phyloP scores from a whole-genome alignment of 2,329 filamentous ascomycete genomes.

The Onygenales sp. region DNA sequence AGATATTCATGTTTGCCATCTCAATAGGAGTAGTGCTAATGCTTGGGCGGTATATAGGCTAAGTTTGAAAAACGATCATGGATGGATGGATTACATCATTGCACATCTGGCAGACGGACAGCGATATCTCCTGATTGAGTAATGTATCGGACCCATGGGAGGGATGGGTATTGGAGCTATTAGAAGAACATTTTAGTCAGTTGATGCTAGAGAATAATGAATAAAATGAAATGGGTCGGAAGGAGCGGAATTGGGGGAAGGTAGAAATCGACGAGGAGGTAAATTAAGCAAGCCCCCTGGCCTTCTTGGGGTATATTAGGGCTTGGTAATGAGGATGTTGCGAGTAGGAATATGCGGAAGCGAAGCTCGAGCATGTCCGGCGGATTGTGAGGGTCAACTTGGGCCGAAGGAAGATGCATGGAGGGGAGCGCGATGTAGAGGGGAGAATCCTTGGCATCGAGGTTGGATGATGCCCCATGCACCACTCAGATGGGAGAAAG shows the following conservation, averaged over 20 bases:
- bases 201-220: background rate
- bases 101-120: conserved; percentile 83
- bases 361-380: background rate
- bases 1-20: background rate
- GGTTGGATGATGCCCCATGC: background rate
- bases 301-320: too few species aligned
- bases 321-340: background rate
- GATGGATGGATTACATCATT: conserved; percentile 39
- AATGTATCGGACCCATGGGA: conserved; percentile 98
- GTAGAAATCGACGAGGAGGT: background rate
- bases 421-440: background rate
- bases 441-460: background rate
- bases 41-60: background rate
- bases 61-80: background rate
- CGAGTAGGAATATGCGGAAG: background rate
- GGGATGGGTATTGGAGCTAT: conserved; percentile 91
- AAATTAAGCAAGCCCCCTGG: background rate
- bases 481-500: background rate
- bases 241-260: conserved; percentile 1
- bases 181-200: background rate
- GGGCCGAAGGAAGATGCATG: background rate
- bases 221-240: background rate
- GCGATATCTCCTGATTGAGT: conserved; percentile 97
- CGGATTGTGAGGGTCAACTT: background rate
- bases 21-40: background rate